These are phyloP conservation scores for Microcos paniculata DNA, from an alignment of 345 rosid species.

Conservation along the genomic window DNA sequence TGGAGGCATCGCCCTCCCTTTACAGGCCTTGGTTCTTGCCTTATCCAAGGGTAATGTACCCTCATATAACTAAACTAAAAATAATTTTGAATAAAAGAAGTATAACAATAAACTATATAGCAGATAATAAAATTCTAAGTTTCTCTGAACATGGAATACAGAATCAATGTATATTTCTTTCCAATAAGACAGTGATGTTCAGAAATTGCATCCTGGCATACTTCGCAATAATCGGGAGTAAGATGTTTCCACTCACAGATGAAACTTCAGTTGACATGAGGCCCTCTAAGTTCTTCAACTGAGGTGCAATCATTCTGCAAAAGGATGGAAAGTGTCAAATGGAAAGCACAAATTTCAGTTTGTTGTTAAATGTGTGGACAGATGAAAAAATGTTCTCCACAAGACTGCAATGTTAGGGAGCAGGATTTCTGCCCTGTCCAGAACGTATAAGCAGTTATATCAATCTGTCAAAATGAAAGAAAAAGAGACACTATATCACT, in stretches of 20 bases:
- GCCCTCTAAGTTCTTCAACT: slow-evolving; percentile 73
- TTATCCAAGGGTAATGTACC: neutral
- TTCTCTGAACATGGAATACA: neutral
- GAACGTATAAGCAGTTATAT: neutral
- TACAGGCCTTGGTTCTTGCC: neutral
- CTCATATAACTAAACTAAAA: neutral
- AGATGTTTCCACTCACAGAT: slow-evolving; percentile 47
- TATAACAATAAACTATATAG: neutral
- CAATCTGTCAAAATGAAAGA: neutral
- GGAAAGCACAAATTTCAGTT: neutral
- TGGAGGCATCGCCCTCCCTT: neutral
- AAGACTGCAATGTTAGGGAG: neutral
- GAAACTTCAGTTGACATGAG: slow-evolving; percentile 42
- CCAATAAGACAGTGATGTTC: neutral
- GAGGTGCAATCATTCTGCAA: slow-evolving; percentile 68
- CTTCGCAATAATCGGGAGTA: neutral
- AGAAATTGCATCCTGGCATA: neutral
- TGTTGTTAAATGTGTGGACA: neutral
- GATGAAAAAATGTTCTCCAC: slow-evolving; percentile 1
- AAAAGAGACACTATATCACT: slow-evolving; percentile 33
- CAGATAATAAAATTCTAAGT: neutral
- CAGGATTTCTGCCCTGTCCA: neutral
- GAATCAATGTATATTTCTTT: neutral
- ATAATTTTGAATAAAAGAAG: neutral
- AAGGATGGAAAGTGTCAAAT: neutral